phyloP scores from a whole-genome alignment of 2,329 filamentous ascomycete genomes.

The Trichoderma endophyticum region DNA sequence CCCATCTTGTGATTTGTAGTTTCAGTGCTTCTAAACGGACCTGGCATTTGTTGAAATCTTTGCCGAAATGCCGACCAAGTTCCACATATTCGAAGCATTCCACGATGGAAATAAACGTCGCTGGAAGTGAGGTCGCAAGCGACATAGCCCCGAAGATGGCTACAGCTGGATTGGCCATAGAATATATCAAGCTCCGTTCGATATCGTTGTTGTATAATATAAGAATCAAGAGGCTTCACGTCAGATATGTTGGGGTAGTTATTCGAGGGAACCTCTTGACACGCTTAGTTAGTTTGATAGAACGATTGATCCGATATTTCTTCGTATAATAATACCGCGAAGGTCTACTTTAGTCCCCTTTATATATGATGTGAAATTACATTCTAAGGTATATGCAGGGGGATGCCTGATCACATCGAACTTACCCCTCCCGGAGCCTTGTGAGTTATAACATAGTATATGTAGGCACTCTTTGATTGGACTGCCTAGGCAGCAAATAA shows the following conservation, averaged over 20 bases:
- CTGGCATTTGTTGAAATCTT: neutral
- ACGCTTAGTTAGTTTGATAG: no score
- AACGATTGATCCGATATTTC: neutral
- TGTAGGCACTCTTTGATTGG: neutral
- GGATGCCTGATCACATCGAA: neutral
- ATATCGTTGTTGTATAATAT: neutral
- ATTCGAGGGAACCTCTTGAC: neutral
- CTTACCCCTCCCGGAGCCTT: neutral
- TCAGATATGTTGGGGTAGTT: neutral
- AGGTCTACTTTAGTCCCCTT: neutral
- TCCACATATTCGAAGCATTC: neutral
- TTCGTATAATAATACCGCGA: neutral
- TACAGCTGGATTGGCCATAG: neutral
- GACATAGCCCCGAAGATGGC: neutral
- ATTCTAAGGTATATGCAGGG: no score
- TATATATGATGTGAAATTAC: neutral
- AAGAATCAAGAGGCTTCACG: neutral
- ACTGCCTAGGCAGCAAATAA: neutral
- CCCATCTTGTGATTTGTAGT: neutral
- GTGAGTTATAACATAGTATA: neutral
- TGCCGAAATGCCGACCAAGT: neutral
- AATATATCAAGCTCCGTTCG: fast-evolving
- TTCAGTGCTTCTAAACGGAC: neutral
- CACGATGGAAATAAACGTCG: neutral
- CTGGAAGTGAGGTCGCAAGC: neutral